These are phyloP conservation scores for Hypocrella siamensis DNA, from an alignment of 2,329 filamentous ascomycete genomes.

Conservation along the genomic window DNA sequence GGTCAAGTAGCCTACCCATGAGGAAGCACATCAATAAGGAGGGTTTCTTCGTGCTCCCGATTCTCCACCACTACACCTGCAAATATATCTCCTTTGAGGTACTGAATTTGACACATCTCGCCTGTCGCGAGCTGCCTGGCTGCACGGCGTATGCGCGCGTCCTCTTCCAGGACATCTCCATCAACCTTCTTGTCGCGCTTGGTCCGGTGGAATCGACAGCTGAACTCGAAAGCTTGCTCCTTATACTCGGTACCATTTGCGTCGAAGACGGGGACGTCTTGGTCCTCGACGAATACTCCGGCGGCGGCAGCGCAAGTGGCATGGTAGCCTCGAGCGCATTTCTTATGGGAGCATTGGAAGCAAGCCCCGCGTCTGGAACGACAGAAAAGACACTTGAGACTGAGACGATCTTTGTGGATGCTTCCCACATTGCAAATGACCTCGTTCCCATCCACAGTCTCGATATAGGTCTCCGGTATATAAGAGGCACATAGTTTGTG, in stretches of 20 bases:
- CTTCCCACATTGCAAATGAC: constrained; percentile 62
- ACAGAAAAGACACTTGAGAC: constrained; percentile 89
- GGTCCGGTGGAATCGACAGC: constrained; percentile 82
- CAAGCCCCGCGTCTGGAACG: constrained; percentile 89
- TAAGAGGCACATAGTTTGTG: constrained; percentile 84
- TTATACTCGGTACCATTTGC: constrained; percentile 89
- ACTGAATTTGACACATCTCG: constrained; percentile 77
- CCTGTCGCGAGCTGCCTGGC: constrained; percentile 54
- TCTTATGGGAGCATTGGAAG: constrained; percentile 92
- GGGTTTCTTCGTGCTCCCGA: constrained; percentile 52
- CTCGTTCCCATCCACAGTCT: constrained; percentile 53
- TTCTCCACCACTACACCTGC: constrained; percentile 83
- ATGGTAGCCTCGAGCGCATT: constrained; percentile 86
- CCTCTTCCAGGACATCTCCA: constrained; percentile 52
- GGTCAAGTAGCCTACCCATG: constrained; percentile 46
- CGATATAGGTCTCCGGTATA: constrained; percentile 81
- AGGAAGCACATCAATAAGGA: constrained; percentile 72
- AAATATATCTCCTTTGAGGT: constrained; percentile 72
- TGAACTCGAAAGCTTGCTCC: constrained; percentile 81
- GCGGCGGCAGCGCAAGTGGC: constrained; percentile 86
- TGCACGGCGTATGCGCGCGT: constrained; percentile 50
- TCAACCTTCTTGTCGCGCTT: constrained; percentile 69
- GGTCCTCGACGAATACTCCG: constrained; percentile 81
- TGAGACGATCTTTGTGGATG: constrained; percentile 74
- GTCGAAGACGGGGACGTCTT: constrained; percentile 70